Percentiles rank a stretch among this genome's conserved stretches.
phyloP scores from a whole-genome alignment of 352 stramenopile genomes.

The Phytophthora tubulina region DNA sequence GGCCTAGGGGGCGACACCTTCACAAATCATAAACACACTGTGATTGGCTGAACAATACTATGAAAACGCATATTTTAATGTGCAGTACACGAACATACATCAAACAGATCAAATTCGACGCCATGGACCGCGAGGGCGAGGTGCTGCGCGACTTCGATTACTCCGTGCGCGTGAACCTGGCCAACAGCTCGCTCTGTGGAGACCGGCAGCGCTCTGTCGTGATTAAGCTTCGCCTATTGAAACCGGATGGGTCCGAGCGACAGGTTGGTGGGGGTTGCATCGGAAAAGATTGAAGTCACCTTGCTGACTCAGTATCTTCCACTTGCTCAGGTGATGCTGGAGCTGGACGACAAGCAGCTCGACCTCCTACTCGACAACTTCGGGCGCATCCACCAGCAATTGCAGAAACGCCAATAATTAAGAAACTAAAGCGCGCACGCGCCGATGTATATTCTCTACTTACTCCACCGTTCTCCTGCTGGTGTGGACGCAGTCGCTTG shows the following conservation, averaged over 20 bases:
- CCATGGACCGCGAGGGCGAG: constrained; percentile 25
- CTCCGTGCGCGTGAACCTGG: constrained; percentile 73
- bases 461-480: constrained; percentile 12
- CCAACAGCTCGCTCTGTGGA: constrained; percentile 66
- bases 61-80: constrained; percentile 19
- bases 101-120: background rate
- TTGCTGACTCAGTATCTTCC: constrained; percentile 4
- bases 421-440: constrained; percentile 35
- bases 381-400: constrained; percentile 43
- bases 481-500: background rate
- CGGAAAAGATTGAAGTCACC: background rate
- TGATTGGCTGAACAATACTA: constrained; percentile 13
- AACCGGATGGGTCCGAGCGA: constrained; percentile 42
- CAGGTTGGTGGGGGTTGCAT: constrained; percentile 31
- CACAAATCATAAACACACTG: constrained; percentile 23
- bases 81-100: constrained; percentile 10
- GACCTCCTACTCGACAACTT: constrained; percentile 49
- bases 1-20: constrained; percentile 23
- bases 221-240: constrained; percentile 62
- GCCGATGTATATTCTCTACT: constrained; percentile 46
- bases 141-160: constrained; percentile 76
- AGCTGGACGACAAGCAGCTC: constrained; percentile 56
- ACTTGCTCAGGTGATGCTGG: constrained; percentile 54
- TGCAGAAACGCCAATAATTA: constrained; percentile 32
- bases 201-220: constrained; percentile 51